Evolutionary conservation across 176 grass and related monocot species (phyloP).

Genomic region (Themeda triandra): DNA sequence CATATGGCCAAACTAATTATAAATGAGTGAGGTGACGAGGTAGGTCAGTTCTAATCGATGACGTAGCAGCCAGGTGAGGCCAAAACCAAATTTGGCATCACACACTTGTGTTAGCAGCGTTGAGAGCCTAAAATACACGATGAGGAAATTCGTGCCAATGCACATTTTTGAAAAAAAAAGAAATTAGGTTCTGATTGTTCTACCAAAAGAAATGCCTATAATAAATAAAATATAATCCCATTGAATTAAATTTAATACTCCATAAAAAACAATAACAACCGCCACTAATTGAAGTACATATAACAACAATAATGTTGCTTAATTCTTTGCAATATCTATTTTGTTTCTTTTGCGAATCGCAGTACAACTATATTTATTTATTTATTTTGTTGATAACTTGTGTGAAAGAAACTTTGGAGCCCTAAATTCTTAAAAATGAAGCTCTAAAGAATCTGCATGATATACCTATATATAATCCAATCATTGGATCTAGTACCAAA

Average conservation of each 20-base stretch:
- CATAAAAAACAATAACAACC: neutral
- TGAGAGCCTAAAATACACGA: neutral
- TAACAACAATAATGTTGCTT: neutral
- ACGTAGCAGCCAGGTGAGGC: neutral
- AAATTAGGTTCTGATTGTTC: neutral
- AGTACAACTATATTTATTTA: neutral
- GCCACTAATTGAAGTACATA: neutral
- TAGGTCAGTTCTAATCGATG: neutral
- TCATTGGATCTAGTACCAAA: constrained; percentile 17
- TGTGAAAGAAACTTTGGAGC: neutral
- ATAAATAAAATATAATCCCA: neutral
- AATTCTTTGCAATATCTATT: neutral
- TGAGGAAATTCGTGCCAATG: too few species aligned
- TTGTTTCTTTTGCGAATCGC: neutral
- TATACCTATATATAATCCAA: neutral
- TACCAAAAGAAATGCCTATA: neutral
- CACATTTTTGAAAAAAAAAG: too few species aligned
- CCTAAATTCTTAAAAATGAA: neutral
- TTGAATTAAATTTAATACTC: neutral
- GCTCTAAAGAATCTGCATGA: neutral
- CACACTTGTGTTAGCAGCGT: neutral
- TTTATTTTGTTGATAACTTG: neutral
- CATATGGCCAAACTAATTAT: neutral
- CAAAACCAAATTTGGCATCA: neutral
- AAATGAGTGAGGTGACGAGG: neutral